Conservation (phyloP, 78 protist genomes). For the Creolimax fragrantissima region DNA sequence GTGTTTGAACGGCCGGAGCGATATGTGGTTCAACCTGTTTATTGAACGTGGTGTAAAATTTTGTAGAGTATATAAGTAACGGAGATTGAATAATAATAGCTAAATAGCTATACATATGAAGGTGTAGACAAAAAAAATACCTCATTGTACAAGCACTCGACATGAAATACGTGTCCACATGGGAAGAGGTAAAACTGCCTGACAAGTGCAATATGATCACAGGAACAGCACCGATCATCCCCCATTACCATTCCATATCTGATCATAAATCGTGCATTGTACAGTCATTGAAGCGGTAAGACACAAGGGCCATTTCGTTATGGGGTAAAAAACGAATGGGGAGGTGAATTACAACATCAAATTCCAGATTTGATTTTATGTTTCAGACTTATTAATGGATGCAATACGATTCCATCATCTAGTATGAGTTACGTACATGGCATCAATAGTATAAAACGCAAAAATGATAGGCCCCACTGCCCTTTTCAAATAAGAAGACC, state of each 20-base stretch:
- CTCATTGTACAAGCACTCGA: slow-evolving; percentile 60
- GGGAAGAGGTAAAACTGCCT: slow-evolving; percentile 73
- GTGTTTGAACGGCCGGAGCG: neutral
- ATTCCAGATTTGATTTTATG: too few relatives aligned
- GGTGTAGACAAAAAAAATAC: too few relatives aligned
- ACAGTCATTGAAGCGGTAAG: too few relatives aligned
- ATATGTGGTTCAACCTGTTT: neutral
- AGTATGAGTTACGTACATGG: neutral
- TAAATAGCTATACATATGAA: too few relatives aligned
- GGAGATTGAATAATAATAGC: too few relatives aligned
- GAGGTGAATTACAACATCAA: too few relatives aligned
- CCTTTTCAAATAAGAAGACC: neutral
- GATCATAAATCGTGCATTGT: neutral
- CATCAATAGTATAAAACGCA: neutral
- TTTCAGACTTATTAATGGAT: too few relatives aligned
- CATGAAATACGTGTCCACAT: slow-evolving; percentile 81
- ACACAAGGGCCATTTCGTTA: too few relatives aligned
- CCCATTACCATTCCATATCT: slow-evolving; percentile 53
- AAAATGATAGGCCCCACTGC: neutral
- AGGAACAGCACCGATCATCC: slow-evolving; percentile 62
- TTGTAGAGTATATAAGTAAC: too few relatives aligned
- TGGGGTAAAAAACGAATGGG: too few relatives aligned
- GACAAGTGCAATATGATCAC: slow-evolving; percentile 49
- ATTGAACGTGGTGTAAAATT: too few relatives aligned
- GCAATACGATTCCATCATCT: neutral